A percentile compares a stretch with the other conserved stretches of the same genome.
Conservation (phyloP, 768 basidiomycete genomes). For the Psilocybe subaeruginosa region DNA sequence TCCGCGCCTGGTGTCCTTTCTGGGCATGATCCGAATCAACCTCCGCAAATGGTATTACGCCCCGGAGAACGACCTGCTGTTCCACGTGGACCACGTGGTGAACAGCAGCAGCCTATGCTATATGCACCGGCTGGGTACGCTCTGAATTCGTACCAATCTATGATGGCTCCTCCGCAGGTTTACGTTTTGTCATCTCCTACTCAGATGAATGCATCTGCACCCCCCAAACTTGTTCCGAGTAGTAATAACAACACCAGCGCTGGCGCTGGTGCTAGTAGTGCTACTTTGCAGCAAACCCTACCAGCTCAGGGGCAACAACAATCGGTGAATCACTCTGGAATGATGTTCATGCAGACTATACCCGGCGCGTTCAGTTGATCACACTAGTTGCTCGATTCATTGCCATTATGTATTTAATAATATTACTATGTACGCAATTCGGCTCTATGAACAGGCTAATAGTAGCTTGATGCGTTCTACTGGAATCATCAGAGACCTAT, state of each 20-base stretch:
- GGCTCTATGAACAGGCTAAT: background rate
- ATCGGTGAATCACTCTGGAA: background rate
- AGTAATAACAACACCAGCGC: background rate
- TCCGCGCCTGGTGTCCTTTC: slow-evolving; percentile 13
- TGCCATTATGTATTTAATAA: background rate
- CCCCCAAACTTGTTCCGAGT: background rate
- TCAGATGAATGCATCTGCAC: background rate
- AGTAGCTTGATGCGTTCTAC: background rate
- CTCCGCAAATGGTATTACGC: slow-evolving; percentile 13
- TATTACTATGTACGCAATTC: background rate
- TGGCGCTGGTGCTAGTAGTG: too few species aligned
- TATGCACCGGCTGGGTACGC: slow-evolving; percentile 32
- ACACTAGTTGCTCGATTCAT: background rate
- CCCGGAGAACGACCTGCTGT: background rate
- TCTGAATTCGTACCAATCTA: slow-evolving; percentile 29
- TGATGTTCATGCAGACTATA: slow-evolving; percentile 3
- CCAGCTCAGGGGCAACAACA: background rate
- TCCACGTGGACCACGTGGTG: slow-evolving; percentile 4
- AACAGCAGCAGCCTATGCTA: slow-evolving; percentile 11
- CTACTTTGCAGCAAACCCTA: background rate
- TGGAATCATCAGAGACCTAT: background rate
- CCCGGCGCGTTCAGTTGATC: background rate
- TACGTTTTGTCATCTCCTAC: slow-evolving; percentile 1
- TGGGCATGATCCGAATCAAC: slow-evolving; percentile 22
- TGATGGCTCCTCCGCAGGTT: slow-evolving; percentile 27